A percentile compares a stretch with the other conserved stretches of the same genome.
These are phyloP conservation scores for Camelina sativa DNA, from an alignment of 345 rosid genomes.

Conservation along the genomic window DNA sequence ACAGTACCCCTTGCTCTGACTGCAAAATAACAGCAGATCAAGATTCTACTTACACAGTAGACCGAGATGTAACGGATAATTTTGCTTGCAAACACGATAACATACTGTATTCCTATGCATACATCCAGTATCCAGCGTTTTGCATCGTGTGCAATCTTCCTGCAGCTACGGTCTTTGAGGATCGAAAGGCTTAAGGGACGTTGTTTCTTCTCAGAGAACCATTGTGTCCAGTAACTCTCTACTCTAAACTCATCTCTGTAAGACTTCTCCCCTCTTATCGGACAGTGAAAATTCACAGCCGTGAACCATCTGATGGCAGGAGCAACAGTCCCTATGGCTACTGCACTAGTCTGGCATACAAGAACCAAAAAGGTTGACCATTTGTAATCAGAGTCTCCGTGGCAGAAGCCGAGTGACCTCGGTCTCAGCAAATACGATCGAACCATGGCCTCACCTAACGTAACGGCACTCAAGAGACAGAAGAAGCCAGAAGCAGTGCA, in stretches of 20 bases:
- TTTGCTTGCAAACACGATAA: conserved; percentile 71
- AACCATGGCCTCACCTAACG: conserved; percentile 69
- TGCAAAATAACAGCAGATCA: conserved; percentile 35
- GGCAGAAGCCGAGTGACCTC: conserved; percentile 60
- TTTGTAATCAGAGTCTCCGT: conserved; percentile 76
- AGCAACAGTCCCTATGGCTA: conserved; percentile 66
- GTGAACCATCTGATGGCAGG: conserved; percentile 79
- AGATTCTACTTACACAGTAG: conserved; percentile 50
- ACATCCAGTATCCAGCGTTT: conserved; percentile 49
- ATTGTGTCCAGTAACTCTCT: conserved; percentile 72
- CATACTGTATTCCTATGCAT: conserved; percentile 60
- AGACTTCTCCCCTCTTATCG: conserved; percentile 46
- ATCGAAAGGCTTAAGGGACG: conserved; percentile 53
- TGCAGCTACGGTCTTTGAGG: conserved; percentile 43
- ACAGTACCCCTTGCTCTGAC: conserved; percentile 37
- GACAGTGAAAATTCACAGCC: conserved; percentile 76
- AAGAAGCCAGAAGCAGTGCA: conserved; percentile 76
- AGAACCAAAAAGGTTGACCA: conserved; percentile 71
- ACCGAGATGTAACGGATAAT: conserved; percentile 59
- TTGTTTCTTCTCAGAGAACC: conserved; percentile 67
- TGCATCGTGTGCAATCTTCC: conserved; percentile 51
- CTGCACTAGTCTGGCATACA: conserved; percentile 62
- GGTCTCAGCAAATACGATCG: conserved; percentile 61
- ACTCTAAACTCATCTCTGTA: conserved; percentile 48
- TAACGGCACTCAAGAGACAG: conserved; percentile 62